phyloP scores from a whole-genome alignment of 805 yeast species.

The Starmerella floris region DNA sequence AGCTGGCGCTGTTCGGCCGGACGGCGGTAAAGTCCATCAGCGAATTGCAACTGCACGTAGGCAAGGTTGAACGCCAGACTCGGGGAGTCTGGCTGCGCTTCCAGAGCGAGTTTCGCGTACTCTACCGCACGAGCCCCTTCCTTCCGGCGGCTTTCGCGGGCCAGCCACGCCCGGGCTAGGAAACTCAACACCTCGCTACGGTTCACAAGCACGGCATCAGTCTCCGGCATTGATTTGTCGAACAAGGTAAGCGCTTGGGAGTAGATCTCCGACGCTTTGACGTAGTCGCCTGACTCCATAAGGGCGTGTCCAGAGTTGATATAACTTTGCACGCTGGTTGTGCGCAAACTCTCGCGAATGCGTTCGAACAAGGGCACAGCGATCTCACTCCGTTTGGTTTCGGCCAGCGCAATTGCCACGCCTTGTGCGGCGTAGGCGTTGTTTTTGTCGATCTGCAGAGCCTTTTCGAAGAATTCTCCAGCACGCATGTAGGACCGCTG shows the following conservation, averaged over 20 bases:
- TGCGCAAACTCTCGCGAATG: constrained; percentile 62
- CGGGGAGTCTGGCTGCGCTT: constrained; percentile 34
- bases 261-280: constrained; percentile 78
- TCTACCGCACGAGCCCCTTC: constrained; percentile 50
- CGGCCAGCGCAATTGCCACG: constrained; percentile 82
- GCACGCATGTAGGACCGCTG: constrained; percentile 74
- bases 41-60: constrained; percentile 70
- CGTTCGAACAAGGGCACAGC: constrained; percentile 82
- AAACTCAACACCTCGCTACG: constrained; percentile 30
- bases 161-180: constrained; percentile 31
- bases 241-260: constrained; percentile 50
- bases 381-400: constrained; percentile 49
- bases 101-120: constrained; percentile 36
- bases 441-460: constrained; percentile 63
- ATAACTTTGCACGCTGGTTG: constrained; percentile 67
- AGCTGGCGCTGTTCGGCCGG: constrained; percentile 46
- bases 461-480: constrained; percentile 84
- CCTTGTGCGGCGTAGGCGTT: constrained; percentile 98
- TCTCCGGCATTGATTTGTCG: not conserved
- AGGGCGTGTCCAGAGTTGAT: constrained; percentile 81
- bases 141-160: constrained; percentile 36
- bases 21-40: constrained; percentile 61
- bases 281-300: constrained; percentile 64
- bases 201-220: not conserved
- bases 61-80: constrained; percentile 66